A percentile compares a stretch with the other conserved stretches of the same genome.
Evolutionary conservation across 164 flowering plant species (phyloP).

Genomic region (Litsea cubeba): DNA sequence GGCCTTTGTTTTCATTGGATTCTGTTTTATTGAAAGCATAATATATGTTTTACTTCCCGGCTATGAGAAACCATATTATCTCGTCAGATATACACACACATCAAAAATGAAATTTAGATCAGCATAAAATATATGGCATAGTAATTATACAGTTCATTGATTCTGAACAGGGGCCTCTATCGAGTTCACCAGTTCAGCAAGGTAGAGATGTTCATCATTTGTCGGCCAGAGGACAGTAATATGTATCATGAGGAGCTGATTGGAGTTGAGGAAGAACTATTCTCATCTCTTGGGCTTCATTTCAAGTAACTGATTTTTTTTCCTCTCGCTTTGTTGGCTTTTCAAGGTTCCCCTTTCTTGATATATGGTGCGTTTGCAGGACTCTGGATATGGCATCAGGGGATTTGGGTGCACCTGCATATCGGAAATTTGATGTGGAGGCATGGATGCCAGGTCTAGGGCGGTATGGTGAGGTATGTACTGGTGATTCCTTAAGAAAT

Average conservation of each 20-base stretch:
- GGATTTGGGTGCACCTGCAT: constrained; percentile 97
- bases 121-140: background rate
- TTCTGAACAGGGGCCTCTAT: constrained; percentile 80
- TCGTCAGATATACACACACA: too few relatives aligned
- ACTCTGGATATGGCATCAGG: constrained; percentile 87
- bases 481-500: background rate
- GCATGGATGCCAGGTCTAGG: constrained; percentile 99
- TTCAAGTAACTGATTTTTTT: constrained; percentile 50
- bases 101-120: too few relatives aligned
- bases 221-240: constrained; percentile 87
- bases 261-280: constrained; percentile 76
- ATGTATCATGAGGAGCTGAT: constrained; percentile 76
- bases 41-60: too few relatives aligned
- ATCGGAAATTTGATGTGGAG: constrained; percentile 89
- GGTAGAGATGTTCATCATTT: constrained; percentile 89
- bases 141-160: background rate
- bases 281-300: constrained; percentile 77
- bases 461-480: constrained; percentile 87
- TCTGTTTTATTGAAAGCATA: too few relatives aligned
- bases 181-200: constrained; percentile 98
- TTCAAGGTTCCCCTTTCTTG: constrained; percentile 1
- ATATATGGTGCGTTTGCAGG: constrained; percentile 33
- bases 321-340: background rate
- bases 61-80: too few relatives aligned
- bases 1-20: too few relatives aligned